Evolutionary conservation across 1,284 basidiomycete genomes (phyloP).

Genomic region (Ceratobasidium sp.): DNA sequence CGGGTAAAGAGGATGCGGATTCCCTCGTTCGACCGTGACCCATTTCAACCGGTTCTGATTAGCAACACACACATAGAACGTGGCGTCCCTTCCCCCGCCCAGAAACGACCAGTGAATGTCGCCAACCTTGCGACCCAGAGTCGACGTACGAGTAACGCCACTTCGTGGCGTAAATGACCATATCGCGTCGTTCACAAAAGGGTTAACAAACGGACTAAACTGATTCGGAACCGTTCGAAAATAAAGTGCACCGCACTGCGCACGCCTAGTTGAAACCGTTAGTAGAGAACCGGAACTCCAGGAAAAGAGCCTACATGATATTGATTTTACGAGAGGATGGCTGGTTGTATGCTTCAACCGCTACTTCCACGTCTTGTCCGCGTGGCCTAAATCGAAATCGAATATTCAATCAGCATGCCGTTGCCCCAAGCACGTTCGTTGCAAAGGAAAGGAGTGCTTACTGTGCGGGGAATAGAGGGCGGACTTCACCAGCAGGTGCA

Average conservation of each 20-base stretch:
- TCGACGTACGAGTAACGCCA: constrained; percentile 1
- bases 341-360: constrained; percentile 1
- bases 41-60: not conserved
- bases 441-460: not conserved
- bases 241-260: constrained; percentile 7
- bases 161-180: constrained; percentile 13
- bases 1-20: not conserved
- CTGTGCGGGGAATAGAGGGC: not conserved
- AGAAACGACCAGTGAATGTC: constrained; percentile 10
- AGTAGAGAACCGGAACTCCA: not conserved
- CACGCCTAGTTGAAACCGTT: not conserved
- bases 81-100: not conserved
- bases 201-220: not conserved
- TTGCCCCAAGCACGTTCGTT: too few relatives aligned
- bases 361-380: not conserved
- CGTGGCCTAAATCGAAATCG: not conserved
- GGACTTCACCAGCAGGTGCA: constrained; percentile 1
- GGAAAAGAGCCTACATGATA: not conserved
- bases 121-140: constrained; percentile 20
- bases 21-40: not conserved
- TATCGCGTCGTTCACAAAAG: constrained; percentile 1
- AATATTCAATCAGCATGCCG: not conserved
- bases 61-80: constrained; percentile 8
- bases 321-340: not conserved
- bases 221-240: not conserved